Base-by-base conservation (phyloP, 108 stramenopile genomes). In the Pseudonitzschia delicatissima region DNA sequence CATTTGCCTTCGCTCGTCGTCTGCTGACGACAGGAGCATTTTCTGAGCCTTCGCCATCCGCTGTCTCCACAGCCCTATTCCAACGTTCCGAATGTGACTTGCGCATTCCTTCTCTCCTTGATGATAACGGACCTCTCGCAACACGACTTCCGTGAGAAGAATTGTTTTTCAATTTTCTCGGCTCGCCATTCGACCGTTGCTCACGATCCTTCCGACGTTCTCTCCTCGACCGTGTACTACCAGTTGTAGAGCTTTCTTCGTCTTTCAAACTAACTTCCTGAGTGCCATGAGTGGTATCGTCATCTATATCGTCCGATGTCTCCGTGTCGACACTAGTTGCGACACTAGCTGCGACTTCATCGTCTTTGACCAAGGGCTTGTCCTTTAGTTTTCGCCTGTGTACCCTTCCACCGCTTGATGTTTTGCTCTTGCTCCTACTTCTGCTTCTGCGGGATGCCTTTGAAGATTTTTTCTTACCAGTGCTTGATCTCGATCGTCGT, bases 321-420 rank as follows among this genome's bases (percentile, higher is more conserved):
- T 55, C 53, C 11, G n/a, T 55, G 17, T 33, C 18, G 28, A 31
- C n/a, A 28, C 21, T 6, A 57, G 26, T 18, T 11, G 45, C 2
- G 12, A 42, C 23, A 51, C 51, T 26, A 11, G 45, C 49, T 26
- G 69, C 50, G 25, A n/a, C n/a, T n/a, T n/a, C n/a, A n/a, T n/a
- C n/a, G n/a, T n/a, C n/a, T n/a, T n/a, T 7, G 5, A 28, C 62
- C 69, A 26, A 55, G 21, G 8, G 39, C 12, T 59, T 42, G 21
- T 64, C 70, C 28, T 64, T 71, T 23, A 45, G 25, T 36, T 53
- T 35, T 25, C 70, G 69, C 50, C 69, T 57, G 33, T 44, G 29
- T 17, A 17, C 2, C 29, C 62, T 63, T 62, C 61, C 69, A 12
- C 61, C 50, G 13, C 60, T 39, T 28, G 70, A 51, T 20, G 70